phyloP scores from a whole-genome alignment of 164 flowering plant genomes.

The Vitis labrusca region DNA sequence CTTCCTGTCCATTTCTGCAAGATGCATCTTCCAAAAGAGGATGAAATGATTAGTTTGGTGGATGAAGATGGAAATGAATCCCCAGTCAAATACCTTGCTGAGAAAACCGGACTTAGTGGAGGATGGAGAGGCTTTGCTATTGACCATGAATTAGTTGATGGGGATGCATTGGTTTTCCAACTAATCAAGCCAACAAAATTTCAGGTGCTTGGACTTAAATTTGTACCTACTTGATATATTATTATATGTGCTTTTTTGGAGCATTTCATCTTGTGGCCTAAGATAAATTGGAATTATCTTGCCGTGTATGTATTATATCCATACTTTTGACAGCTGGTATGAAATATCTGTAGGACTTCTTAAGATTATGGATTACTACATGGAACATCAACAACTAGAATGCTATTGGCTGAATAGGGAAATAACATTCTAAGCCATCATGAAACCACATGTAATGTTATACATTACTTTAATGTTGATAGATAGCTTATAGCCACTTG shows the following conservation, averaged over 20 bases:
- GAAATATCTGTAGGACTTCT: too few relatives aligned
- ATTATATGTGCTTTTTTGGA: too few relatives aligned
- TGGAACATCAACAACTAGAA: too few relatives aligned
- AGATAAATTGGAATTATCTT: too few relatives aligned
- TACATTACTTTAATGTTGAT: too few relatives aligned
- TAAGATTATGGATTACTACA: too few relatives aligned
- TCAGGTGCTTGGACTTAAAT: slow-evolving; percentile 42
- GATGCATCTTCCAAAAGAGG: slow-evolving; percentile 35
- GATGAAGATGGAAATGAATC: slow-evolving; percentile 48
- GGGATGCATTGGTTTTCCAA: slow-evolving; percentile 80
- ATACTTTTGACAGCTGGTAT: background rate
- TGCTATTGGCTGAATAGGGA: too few relatives aligned
- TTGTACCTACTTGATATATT: too few relatives aligned
- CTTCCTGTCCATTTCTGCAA: slow-evolving; percentile 46
- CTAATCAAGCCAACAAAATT: slow-evolving; percentile 47
- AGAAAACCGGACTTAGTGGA: slow-evolving; percentile 67
- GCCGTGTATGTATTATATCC: background rate
- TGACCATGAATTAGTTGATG: slow-evolving; percentile 70
- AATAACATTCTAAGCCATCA: too few relatives aligned
- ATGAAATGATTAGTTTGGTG: slow-evolving; percentile 34
- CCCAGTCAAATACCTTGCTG: slow-evolving; percentile 48
- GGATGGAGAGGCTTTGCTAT: slow-evolving; percentile 82
- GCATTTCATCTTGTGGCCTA: too few relatives aligned
- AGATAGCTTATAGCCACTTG: too few relatives aligned
- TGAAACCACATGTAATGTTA: too few relatives aligned